These are phyloP conservation scores for Solanum acaule DNA, from an alignment of 257 asterid genomes.

Conservation along the genomic window DNA sequence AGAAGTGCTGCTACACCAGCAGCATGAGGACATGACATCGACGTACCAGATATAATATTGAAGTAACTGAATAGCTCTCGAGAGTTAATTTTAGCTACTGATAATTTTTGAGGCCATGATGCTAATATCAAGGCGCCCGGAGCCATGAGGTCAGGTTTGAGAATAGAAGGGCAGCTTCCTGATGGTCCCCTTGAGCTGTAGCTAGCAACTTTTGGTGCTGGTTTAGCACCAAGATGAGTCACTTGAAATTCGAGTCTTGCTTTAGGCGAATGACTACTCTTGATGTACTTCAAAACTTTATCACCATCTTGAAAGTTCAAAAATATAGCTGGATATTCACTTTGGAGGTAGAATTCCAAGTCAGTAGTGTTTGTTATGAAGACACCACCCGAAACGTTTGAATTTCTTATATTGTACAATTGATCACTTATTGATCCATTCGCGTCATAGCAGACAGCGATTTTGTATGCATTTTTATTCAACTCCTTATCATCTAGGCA, in stretches of 20 bases:
- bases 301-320: slow-evolving; percentile 30
- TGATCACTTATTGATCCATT: slow-evolving; percentile 28
- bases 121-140: slow-evolving; percentile 58
- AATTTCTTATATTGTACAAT: slow-evolving; percentile 14
- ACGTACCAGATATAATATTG: slow-evolving; percentile 61
- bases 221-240: slow-evolving; percentile 34
- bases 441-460: slow-evolving; percentile 45
- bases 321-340: slow-evolving; percentile 37
- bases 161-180: slow-evolving; percentile 40
- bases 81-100: background rate
- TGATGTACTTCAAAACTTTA: slow-evolving; percentile 33
- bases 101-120: slow-evolving; percentile 36
- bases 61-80: slow-evolving; percentile 25
- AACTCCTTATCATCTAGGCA: slow-evolving; percentile 23
- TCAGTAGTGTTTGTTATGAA: slow-evolving; percentile 49
- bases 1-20: slow-evolving; percentile 61
- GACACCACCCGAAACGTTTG: slow-evolving; percentile 27
- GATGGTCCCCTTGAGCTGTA: slow-evolving; percentile 87
- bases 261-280: slow-evolving; percentile 16
- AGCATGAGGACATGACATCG: slow-evolving; percentile 78
- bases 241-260: slow-evolving; percentile 33
- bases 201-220: slow-evolving; percentile 49
- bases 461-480: slow-evolving; percentile 5
- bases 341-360: slow-evolving; percentile 17
- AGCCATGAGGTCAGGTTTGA: slow-evolving; percentile 64